Conservation (phyloP, 805 yeast genomes). For the Cyberlindnera euphorbiiphila region DNA sequence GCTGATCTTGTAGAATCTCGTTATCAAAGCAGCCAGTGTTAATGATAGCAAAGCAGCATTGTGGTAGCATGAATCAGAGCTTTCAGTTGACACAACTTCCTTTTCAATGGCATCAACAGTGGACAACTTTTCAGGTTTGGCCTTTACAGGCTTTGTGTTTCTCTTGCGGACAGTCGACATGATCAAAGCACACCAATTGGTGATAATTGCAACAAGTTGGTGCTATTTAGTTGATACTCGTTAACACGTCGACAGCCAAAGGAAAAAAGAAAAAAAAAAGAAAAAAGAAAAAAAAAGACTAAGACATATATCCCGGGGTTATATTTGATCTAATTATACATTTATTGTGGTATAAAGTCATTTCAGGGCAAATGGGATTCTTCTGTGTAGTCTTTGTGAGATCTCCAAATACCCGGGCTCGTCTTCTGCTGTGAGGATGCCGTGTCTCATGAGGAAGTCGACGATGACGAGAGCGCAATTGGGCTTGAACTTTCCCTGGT, state of each 20-base stretch:
- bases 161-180: constrained; percentile 20
- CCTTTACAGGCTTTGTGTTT: constrained; percentile 4
- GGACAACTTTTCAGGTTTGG: background rate
- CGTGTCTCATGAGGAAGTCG: constrained; percentile 87
- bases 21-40: constrained; percentile 62
- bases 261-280: too few relatives aligned
- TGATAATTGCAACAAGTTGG: too few relatives aligned
- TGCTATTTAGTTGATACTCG: too few relatives aligned
- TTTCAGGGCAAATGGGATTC: constrained; percentile 60
- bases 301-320: too few relatives aligned
- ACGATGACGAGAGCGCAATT: constrained; percentile 78
- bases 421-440: constrained; percentile 57
- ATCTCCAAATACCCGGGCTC: constrained; percentile 69
- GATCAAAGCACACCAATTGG: background rate
- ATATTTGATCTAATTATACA: too few relatives aligned
- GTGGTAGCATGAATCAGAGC: constrained; percentile 21
- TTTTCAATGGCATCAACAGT: background rate
- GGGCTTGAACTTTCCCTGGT: constrained; percentile 72
- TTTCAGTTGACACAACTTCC: background rate
- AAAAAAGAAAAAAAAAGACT: too few relatives aligned
- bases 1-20: constrained; percentile 60
- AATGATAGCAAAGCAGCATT: constrained; percentile 51
- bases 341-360: constrained; percentile 6
- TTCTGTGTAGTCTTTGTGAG: constrained; percentile 57
- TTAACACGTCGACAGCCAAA: too few relatives aligned